Conservation (phyloP, 2,329 filamentous ascomycete species). For the Pseudogymnoascus sp. region DNA sequence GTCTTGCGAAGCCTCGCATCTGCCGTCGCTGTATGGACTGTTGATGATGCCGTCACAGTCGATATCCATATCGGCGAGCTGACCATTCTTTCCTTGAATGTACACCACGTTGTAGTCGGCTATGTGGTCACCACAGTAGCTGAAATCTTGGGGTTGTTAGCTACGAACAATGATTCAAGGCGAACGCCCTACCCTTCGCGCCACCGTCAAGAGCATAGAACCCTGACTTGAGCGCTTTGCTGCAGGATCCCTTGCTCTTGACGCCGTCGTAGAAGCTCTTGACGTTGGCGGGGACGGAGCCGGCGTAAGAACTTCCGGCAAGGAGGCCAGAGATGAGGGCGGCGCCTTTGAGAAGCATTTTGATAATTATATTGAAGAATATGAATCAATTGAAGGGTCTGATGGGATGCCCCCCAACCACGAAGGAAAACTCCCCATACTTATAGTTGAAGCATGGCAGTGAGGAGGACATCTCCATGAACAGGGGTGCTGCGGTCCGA, state of each 20-base stretch:
- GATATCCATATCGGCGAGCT: slow-evolving; percentile 49
- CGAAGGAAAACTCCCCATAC: background rate
- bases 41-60: slow-evolving; percentile 49
- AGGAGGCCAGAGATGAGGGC: background rate
- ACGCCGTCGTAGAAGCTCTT: slow-evolving; percentile 36
- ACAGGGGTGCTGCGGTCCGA: background rate
- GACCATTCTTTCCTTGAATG: slow-evolving; percentile 36
- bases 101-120: slow-evolving; percentile 38
- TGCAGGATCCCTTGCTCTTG: slow-evolving; percentile 32
- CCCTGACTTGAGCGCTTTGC: slow-evolving; percentile 32
- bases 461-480: background rate
- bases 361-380: slow-evolving; percentile 3
- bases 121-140: slow-evolving; percentile 43
- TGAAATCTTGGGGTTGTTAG: slow-evolving; percentile 22
- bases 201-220: slow-evolving; percentile 36
- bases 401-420: background rate
- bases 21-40: slow-evolving; percentile 35
- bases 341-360: background rate
- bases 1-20: slow-evolving; percentile 38
- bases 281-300: slow-evolving; percentile 37
- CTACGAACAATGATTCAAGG: slow-evolving; percentile 1
- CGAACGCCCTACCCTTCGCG: slow-evolving; percentile 28
- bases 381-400: background rate
- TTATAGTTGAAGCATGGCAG: background rate
- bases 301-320: background rate